Evolutionary conservation across 2,329 filamentous ascomycete genomes (phyloP), one percentile per base, ranked within the genome.

Genomic region (Lachnellula hyalina): DNA sequence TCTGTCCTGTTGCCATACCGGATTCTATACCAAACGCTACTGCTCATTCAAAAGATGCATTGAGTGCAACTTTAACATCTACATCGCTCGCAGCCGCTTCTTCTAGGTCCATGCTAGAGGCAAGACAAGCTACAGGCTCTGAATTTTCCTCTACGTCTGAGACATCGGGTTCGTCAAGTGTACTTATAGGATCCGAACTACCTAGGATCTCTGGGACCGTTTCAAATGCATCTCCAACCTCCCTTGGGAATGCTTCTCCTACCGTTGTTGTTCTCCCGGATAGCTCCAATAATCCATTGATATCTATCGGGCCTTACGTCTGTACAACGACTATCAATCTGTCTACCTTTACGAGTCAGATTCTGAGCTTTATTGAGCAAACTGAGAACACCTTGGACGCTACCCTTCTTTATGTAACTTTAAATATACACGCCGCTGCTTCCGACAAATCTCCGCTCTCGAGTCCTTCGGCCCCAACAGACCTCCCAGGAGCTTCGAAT

Each of bases 341-440:
- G 2, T 71, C 72, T 5, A 71, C 75, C 2, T 68, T 87, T 19
- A 72, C 77, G 14, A 68, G 70, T 46, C 66, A 84, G 14, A 64
- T 86, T 7, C 63, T 71, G n/a, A 73, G 75, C 45, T 85, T 82
- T 60, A 73, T 86, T 46, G 63, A 71, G 12, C 64, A 67, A 5
- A 85, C 82, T 5, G 72, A 77, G 35, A 79, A 77, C 35, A 79
- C 79, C 5, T 68, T 84, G 35, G 77, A 76, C 19, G 81, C 82
- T 1, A 76, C 76, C 42, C 68, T 82, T 8, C 69, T 75, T 1
- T 78, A 77, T 59, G 61, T 87, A 1, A 74, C 76, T 3, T 66
- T 87, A 53, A 85, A 86, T 64, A 63, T 87, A 6, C 83, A 86
- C 70, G 77, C 77, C 21, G 81, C 83, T 4, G 69, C 74, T 7